Conservation (phyloP, 768 basidiomycete species). For the Galerina marginata region DNA sequence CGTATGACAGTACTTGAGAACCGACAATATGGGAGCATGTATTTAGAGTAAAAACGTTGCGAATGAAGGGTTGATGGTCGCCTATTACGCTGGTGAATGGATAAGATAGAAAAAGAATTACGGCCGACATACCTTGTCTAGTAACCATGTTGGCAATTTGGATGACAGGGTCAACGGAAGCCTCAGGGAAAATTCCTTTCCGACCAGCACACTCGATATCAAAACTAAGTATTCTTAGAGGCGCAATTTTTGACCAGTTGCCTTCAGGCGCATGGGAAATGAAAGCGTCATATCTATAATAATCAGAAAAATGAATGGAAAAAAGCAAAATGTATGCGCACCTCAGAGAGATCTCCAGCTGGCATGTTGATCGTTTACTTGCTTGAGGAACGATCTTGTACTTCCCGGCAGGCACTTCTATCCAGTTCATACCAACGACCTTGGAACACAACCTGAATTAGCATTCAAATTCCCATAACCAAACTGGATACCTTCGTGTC, state of each 20-base stretch:
- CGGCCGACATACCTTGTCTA: constrained; percentile 73
- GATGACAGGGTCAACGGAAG: constrained; percentile 90
- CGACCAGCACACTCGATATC: constrained; percentile 99
- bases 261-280: constrained; percentile 93
- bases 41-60: constrained; percentile 96
- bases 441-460: constrained; percentile 30
- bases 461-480: background rate
- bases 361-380: constrained; percentile 79
- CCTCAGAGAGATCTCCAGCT: constrained; percentile 85
- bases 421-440: constrained; percentile 99
- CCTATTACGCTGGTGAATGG: constrained; percentile 50
- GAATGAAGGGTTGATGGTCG: constrained; percentile 90
- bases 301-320: background rate
- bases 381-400: constrained; percentile 67
- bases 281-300: constrained; percentile 76
- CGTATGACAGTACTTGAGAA: constrained; percentile 90
- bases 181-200: constrained; percentile 96
- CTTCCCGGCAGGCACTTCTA: constrained; percentile 85
- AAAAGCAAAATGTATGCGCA: constrained; percentile 38
- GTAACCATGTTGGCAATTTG: constrained; percentile 99
- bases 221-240: constrained; percentile 92
- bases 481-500: constrained; percentile 75
- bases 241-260: constrained; percentile 90
- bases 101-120: constrained; percentile 2
- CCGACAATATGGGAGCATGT: constrained; percentile 95